Evolutionary conservation across 2,329 filamentous ascomycete species (phyloP).

Genomic region (Neofusicoccum parvum): DNA sequence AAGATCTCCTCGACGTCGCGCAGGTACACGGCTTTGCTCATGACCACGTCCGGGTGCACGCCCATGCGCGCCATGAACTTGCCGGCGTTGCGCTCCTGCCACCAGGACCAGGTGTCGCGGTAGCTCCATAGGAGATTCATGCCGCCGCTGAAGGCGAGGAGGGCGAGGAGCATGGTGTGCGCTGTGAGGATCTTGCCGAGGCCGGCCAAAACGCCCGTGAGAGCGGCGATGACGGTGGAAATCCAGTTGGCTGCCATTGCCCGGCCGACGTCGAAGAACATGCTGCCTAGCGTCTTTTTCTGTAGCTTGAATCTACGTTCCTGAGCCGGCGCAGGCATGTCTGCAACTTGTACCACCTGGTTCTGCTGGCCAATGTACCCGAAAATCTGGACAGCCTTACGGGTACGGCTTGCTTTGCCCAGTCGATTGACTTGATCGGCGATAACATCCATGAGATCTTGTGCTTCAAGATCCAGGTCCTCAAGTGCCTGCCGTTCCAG

Average conservation of each 20-base stretch:
- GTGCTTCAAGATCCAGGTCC: constrained; percentile 71
- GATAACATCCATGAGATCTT: constrained; percentile 73
- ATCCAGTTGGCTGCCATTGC: constrained; percentile 48
- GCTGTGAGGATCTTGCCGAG: constrained; percentile 70
- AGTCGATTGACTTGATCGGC: constrained; percentile 77
- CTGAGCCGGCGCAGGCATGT: constrained; percentile 40
- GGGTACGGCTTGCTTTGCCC: constrained; percentile 72
- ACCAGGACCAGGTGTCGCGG: constrained; percentile 76
- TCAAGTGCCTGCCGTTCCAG: constrained; percentile 69
- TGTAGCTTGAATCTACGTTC: constrained; percentile 46
- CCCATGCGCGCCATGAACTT: constrained; percentile 82
- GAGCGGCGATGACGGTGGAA: constrained; percentile 76
- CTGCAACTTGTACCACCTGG: constrained; percentile 55
- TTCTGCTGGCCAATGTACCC: constrained; percentile 72
- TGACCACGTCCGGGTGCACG: constrained; percentile 73
- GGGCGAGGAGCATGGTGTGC: constrained; percentile 70
- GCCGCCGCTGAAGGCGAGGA: constrained; percentile 69
- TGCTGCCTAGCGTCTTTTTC: constrained; percentile 57
- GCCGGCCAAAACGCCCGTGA: constrained; percentile 66
- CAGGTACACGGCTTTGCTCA: constrained; percentile 85
- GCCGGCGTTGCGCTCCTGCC: constrained; percentile 77
- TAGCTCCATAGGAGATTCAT: constrained; percentile 77
- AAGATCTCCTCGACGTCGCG: constrained; percentile 73
- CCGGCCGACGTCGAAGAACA: constrained; percentile 12
- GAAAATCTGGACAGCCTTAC: constrained; percentile 77